Evolutionary conservation across 805 yeast species (phyloP).

Genomic region (Groenewaldozyma salmanticensis): DNA sequence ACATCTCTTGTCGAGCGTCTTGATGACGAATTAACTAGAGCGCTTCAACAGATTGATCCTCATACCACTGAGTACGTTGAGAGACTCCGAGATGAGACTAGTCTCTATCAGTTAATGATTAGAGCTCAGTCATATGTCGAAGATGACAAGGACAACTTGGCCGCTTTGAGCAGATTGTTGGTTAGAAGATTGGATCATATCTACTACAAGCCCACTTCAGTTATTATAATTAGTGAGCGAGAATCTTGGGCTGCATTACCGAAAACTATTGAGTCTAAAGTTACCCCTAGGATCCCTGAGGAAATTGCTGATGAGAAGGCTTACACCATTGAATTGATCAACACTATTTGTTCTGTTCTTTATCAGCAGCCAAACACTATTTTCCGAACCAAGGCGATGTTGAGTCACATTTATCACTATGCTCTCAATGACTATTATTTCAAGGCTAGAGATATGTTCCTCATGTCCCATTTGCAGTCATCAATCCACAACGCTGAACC

Average conservation of each 20-base stretch:
- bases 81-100: conserved; percentile 79
- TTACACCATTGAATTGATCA: conserved; percentile 49
- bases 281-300: conserved; percentile 28
- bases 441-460: conserved; percentile 80
- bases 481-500: conserved; percentile 80
- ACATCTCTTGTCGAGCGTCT: conserved; percentile 83
- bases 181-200: conserved; percentile 83
- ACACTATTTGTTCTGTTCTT: conserved; percentile 54
- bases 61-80: conserved; percentile 90
- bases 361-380: conserved; percentile 56
- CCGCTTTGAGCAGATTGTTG: conserved; percentile 50
- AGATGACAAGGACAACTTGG: conserved; percentile 19
- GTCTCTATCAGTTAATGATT: conserved; percentile 63
- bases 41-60: conserved; percentile 83
- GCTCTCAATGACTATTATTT: conserved; percentile 80
- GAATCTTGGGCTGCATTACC: conserved; percentile 61
- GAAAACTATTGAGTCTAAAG: conserved; percentile 19
- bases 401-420: conserved; percentile 79
- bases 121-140: conserved; percentile 85
- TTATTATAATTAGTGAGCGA: conserved; percentile 59
- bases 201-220: conserved; percentile 79
- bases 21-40: conserved; percentile 86
- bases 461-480: conserved; percentile 76
- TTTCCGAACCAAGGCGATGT: conserved; percentile 73
- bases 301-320: conserved; percentile 21